These are phyloP conservation scores for sorghum (Sorghum bicolor) DNA, from an alignment of 176 grass and related monocot species.

Conservation along the genomic window DNA sequence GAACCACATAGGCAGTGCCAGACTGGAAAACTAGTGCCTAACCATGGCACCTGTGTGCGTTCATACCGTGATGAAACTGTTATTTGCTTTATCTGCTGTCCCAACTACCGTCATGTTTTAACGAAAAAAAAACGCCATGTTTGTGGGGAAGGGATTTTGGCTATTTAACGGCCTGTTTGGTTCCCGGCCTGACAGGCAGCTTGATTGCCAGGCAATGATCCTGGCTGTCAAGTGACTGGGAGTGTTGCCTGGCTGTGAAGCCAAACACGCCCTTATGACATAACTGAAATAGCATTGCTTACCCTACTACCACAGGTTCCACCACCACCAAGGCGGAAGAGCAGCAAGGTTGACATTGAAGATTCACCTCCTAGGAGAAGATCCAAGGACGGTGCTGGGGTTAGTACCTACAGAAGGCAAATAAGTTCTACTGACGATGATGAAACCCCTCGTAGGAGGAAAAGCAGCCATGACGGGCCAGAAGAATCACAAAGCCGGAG, in stretches of 20 bases:
- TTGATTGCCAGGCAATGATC: too few relatives aligned
- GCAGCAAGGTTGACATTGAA: conserved; percentile 18
- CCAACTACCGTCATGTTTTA: neutral
- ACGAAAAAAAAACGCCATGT: too few relatives aligned
- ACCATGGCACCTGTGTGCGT: neutral
- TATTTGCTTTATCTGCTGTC: neutral
- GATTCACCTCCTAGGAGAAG: conserved; percentile 48
- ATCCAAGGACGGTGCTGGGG: conserved; percentile 33
- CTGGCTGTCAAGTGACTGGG: too few relatives aligned
- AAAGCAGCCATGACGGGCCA: conserved; percentile 31
- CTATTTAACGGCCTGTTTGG: neutral
- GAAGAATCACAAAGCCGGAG: conserved; percentile 27
- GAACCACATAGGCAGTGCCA: neutral
- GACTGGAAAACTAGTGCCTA: neutral
- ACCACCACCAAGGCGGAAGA: conserved; percentile 53
- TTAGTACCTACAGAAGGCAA: conserved; percentile 28
- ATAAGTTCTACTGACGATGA: conserved; percentile 30
- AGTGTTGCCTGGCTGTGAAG: too few relatives aligned
- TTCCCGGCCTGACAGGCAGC: too few relatives aligned
- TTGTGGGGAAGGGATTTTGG: neutral
- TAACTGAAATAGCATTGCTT: neutral
- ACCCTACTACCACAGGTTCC: conserved; percentile 44
- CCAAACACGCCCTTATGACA: neutral
- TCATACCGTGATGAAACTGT: neutral
- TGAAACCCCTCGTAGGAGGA: neutral